Evolutionary conservation across 768 basidiomycete genomes (phyloP), one percentile per base, ranked within the genome.

Genomic region (Neoboletus brunneissimus): DNA sequence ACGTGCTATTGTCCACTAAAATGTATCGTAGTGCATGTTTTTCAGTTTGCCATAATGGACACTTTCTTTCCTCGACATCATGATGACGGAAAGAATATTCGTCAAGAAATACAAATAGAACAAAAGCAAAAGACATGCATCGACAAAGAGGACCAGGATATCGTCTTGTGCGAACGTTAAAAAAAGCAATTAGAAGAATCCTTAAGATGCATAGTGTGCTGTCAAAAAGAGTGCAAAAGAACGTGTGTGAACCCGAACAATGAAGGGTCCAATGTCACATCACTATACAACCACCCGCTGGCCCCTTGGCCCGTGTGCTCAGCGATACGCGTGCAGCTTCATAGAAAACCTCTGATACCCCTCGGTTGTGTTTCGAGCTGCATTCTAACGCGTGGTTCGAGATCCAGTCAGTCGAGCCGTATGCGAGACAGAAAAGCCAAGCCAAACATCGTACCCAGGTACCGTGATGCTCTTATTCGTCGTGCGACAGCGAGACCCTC

Each of bases 321-420:
- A 94, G 73, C 27, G 91, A 90, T 12, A 93, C 91, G 3, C 91
- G 84, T 0, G 91, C 92, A 6, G 91, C 90, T 69, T 98, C 96
- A 62, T 90, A 83, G 66, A 98, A 94, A 10, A 95, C 94, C 69
- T 98, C 95, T 29, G 84, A 79, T 12, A 98, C 94, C 5, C 96
- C 96, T 47, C 96, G 84, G 63, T 97, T 95, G 67, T 96, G 94
- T 72, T 98, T 98, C 9, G 96, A 94, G 60, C 94, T 96, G 69
- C 96, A 98, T 78, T 98, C 95, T 97, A 27, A 53, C 32, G 42
- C 44, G 29, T 35, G 9, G 12, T 27, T 38, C 32, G 34, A 35
- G 12, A 12, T 6, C 5, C 18, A 13, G 22, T 54, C 49, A 55
- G 44, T 35, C 25, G 37, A 15, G n/a, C 5, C 4, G 27, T 29